phyloP scores from a whole-genome alignment of 1,139 yeast species.

The Hemisphaericaspora lyxosophila region DNA sequence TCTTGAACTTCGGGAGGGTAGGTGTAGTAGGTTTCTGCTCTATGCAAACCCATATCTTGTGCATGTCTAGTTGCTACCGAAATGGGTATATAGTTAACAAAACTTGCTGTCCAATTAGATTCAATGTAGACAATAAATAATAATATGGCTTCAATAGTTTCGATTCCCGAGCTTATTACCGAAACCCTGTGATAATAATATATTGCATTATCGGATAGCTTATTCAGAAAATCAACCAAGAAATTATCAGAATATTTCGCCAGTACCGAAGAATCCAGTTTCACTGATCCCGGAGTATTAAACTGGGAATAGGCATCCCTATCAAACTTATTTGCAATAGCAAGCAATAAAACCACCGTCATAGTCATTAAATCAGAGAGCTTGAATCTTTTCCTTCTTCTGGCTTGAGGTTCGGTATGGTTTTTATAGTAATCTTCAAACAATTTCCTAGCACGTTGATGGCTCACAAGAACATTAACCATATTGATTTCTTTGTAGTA shows the following conservation, averaged over 20 bases:
- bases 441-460: slow-evolving; percentile 18
- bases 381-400: slow-evolving; percentile 17
- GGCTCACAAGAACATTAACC: slow-evolving; percentile 18
- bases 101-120: slow-evolving; percentile 40
- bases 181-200: slow-evolving; percentile 49
- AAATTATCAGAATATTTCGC: slow-evolving; percentile 10
- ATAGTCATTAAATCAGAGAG: slow-evolving; percentile 35
- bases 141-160: slow-evolving; percentile 50
- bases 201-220: slow-evolving; percentile 36
- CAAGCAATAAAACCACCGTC: slow-evolving; percentile 30
- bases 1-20: slow-evolving; percentile 37
- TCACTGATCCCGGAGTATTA: not conserved
- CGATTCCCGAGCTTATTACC: slow-evolving; percentile 51
- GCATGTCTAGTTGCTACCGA: slow-evolving; percentile 60
- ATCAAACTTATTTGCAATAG: slow-evolving; percentile 25
- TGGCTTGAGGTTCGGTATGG: slow-evolving; percentile 6
- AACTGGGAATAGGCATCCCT: slow-evolving; percentile 3
- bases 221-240: slow-evolving; percentile 23
- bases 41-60: slow-evolving; percentile 64
- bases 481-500: slow-evolving; percentile 18
- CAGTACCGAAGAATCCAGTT: not conserved
- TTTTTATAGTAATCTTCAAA: slow-evolving; percentile 23
- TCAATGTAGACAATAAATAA: slow-evolving; percentile 48
- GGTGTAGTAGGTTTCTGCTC: slow-evolving; percentile 48
- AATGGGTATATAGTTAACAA: slow-evolving; percentile 43